phyloP scores from a whole-genome alignment of 768 basidiomycete genomes.

The Leccinellum rugosiceps region DNA sequence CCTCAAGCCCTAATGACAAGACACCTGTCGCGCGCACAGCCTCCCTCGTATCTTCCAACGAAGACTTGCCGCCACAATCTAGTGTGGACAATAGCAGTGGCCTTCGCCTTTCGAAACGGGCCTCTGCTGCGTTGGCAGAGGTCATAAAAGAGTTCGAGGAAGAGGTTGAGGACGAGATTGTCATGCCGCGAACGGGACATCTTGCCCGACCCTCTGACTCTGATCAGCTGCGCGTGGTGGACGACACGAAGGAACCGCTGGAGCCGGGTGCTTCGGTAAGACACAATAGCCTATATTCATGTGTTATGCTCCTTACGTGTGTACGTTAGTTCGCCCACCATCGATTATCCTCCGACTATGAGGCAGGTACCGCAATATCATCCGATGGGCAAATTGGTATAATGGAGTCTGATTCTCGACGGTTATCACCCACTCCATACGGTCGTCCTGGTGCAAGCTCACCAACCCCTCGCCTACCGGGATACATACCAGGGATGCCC shows the following conservation, averaged over 20 bases:
- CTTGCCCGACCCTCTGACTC: conserved; percentile 38
- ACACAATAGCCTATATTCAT: conserved; percentile 3
- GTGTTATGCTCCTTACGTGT: conserved; percentile 20
- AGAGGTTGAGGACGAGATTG: conserved; percentile 71
- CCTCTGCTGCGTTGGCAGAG: conserved; percentile 71
- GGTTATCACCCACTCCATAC: conserved; percentile 59
- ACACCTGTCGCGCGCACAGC: conserved; percentile 40
- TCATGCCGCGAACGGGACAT: conserved; percentile 61
- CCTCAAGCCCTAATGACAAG: conserved; percentile 43
- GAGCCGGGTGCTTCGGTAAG: conserved; percentile 27
- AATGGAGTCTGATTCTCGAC: conserved; percentile 47
- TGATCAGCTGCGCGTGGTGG: conserved; percentile 21
- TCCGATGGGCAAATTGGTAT: conserved; percentile 50
- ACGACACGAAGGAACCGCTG: conserved; percentile 18
- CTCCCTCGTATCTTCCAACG: conserved; percentile 37
- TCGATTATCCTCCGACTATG: conserved; percentile 42
- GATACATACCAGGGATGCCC: conserved; percentile 89
- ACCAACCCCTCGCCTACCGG: conserved; percentile 59
- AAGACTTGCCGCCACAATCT: conserved; percentile 22
- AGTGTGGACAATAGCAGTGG: conserved; percentile 10
- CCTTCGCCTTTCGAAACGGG: conserved; percentile 44
- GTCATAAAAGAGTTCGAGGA: conserved; percentile 77
- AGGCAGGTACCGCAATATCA: conserved; percentile 70
- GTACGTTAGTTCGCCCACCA: conserved; percentile 25
- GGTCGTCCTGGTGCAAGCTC: conserved; percentile 49